Conservation (phyloP, 2,329 filamentous ascomycete species). For the Dryadomyces quercivorus region DNA sequence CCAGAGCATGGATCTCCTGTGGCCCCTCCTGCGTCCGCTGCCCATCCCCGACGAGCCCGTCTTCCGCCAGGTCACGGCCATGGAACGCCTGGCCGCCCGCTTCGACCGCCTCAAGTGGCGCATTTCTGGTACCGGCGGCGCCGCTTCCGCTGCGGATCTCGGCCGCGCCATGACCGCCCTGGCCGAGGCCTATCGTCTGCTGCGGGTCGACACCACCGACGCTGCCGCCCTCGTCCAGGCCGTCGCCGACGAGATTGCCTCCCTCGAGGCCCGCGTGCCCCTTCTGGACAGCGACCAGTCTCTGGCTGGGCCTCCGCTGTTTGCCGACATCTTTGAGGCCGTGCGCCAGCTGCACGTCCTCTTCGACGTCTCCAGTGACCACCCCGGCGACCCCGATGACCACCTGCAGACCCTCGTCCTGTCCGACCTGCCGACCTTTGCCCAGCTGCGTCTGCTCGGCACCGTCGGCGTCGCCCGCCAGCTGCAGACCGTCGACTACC, state of each 20-base stretch:
- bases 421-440: conserved; percentile 30
- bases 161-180: conserved; percentile 41
- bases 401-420: conserved; percentile 24
- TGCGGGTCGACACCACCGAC: conserved; percentile 31
- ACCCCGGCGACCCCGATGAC: too few species aligned
- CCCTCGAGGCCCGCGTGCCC: conserved; percentile 36
- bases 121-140: conserved; percentile 18
- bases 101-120: conserved; percentile 53
- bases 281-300: conserved; percentile 25
- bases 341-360: conserved; percentile 41
- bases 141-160: conserved; percentile 37
- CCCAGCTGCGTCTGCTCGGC: conserved; percentile 30
- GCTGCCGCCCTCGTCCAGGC: conserved; percentile 35
- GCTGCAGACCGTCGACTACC: conserved; percentile 35
- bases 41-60: conserved; percentile 35
- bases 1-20: conserved; percentile 67
- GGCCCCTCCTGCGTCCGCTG: conserved; percentile 58
- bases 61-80: conserved; percentile 32
- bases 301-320: conserved; percentile 37
- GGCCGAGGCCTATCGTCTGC: conserved; percentile 41
- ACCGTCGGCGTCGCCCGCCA: conserved; percentile 23
- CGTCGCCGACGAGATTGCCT: conserved; percentile 37
- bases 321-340: conserved; percentile 42
- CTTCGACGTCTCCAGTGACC: conserved; percentile 14
- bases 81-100: conserved; percentile 43